Conservation (phyloP, 2,329 filamentous ascomycete species). For the Sporothrix curviconia region DNA sequence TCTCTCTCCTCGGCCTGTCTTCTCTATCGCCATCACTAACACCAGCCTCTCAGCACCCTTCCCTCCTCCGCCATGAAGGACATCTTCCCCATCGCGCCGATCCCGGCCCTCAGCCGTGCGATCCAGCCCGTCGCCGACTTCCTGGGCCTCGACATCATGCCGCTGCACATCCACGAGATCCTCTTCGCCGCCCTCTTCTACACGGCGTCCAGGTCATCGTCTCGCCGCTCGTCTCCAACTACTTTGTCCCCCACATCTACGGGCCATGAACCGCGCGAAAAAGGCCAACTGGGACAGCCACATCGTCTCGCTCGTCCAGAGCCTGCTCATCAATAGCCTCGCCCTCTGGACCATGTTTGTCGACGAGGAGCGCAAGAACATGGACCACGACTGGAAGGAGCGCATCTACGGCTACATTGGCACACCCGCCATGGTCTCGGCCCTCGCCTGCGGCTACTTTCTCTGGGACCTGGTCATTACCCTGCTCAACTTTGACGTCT, state of each 20-base stretch:
- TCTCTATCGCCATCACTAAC: too few relatives aligned
- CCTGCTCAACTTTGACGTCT: constrained; percentile 59
- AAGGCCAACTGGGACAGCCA: constrained; percentile 80
- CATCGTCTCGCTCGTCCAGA: constrained; percentile 77
- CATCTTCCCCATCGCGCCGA: constrained; percentile 59
- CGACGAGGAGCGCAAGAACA: constrained; percentile 61
- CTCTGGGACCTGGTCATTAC: constrained; percentile 75
- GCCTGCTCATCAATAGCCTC: constrained; percentile 61
- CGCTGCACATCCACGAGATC: constrained; percentile 73
- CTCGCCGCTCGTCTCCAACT: constrained; percentile 59
- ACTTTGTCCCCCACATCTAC: constrained; percentile 60
- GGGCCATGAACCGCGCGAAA: constrained; percentile 53
- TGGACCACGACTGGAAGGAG: constrained; percentile 52
- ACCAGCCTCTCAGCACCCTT: not conserved
- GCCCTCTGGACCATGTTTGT: constrained; percentile 66
- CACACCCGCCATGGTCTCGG: constrained; percentile 64
- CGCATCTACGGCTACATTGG: constrained; percentile 75
- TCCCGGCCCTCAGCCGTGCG: constrained; percentile 50
- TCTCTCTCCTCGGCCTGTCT: too few relatives aligned
- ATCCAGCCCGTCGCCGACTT: constrained; percentile 59
- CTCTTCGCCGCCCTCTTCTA: constrained; percentile 61
- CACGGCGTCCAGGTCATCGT: constrained; percentile 59
- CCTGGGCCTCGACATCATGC: constrained; percentile 58
- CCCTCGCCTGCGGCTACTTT: constrained; percentile 74
- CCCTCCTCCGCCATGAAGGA: constrained; percentile 55